A percentile compares a stretch with the other conserved stretches of the same genome.
Conservation (phyloP, 805 yeast species). For the Candida pseudofarinosa region DNA sequence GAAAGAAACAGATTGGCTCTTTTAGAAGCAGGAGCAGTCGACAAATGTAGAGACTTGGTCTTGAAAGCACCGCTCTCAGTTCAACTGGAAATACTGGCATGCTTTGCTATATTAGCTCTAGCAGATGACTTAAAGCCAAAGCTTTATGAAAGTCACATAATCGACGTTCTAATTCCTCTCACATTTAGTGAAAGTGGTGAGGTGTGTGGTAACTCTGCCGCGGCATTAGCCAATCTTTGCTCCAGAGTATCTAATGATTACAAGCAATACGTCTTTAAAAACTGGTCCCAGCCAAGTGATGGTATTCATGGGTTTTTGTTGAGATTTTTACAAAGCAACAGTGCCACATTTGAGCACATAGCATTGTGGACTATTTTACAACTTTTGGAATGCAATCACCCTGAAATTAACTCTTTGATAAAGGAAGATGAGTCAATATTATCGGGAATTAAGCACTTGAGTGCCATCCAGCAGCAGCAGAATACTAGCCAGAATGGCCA, state of each 20-base stretch:
- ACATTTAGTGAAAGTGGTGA: constrained; percentile 86
- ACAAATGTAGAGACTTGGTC: constrained; percentile 85
- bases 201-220: constrained; percentile 97
- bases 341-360: constrained; percentile 95
- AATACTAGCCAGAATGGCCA: constrained; percentile 18
- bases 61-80: constrained; percentile 84
- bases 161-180: constrained; percentile 86
- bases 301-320: constrained; percentile 83
- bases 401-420: constrained; percentile 52
- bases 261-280: constrained; percentile 62
- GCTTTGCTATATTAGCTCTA: constrained; percentile 92
- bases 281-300: constrained; percentile 76
- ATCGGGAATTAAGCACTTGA: constrained; percentile 48
- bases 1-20: constrained; percentile 90
- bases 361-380: constrained; percentile 96
- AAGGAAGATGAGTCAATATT: constrained; percentile 53
- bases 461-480: constrained; percentile 35
- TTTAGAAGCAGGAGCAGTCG: constrained; percentile 92
- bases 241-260: constrained; percentile 81
- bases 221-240: constrained; percentile 93
- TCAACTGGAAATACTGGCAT: constrained; percentile 94
- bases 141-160: constrained; percentile 75
- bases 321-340: constrained; percentile 75
- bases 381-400: constrained; percentile 80
- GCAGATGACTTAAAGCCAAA: constrained; percentile 92